Evolutionary conservation across 345 rosid species (phyloP).

Genomic region (Dipteronia dyeriana): DNA sequence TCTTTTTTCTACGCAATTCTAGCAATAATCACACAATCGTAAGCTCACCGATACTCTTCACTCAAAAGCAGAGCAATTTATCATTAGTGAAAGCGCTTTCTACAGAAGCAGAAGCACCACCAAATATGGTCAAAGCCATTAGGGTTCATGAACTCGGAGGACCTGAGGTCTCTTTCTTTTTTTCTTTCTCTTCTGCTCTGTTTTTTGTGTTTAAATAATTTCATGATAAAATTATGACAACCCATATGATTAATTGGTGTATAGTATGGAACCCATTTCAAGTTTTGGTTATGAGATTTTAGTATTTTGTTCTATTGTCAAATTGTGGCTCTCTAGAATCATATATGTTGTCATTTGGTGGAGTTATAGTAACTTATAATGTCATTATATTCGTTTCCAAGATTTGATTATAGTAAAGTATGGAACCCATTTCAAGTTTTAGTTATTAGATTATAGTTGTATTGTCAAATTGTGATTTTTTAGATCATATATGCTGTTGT

Average conservation of each 20-base stretch:
- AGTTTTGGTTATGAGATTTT: background rate
- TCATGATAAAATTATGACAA: background rate
- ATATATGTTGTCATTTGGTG: background rate
- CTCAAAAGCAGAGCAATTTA: background rate
- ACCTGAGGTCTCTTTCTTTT: conserved; percentile 57
- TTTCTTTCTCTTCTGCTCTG: background rate
- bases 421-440: background rate
- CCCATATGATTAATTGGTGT: background rate
- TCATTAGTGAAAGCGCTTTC: conserved; percentile 24
- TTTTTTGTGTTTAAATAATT: background rate
- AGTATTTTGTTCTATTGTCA: background rate
- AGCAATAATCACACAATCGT: background rate
- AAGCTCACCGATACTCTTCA: background rate
- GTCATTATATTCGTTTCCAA: no score
- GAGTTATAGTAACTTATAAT: background rate
- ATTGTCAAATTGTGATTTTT: background rate
- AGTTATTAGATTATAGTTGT: background rate
- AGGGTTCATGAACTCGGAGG: conserved; percentile 88
- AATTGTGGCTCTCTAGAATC: background rate
- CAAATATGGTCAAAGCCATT: conserved; percentile 42
- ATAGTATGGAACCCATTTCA: background rate
- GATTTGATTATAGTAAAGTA: background rate
- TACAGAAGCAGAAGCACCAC: conserved; percentile 22
- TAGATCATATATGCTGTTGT: no score
- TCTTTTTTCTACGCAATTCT: conserved; percentile 15